Percentiles rank a stretch among this genome's conserved stretches.
phyloP scores from a whole-genome alignment of 164 flowering plant species.

The Vitis vinifera region DNA sequence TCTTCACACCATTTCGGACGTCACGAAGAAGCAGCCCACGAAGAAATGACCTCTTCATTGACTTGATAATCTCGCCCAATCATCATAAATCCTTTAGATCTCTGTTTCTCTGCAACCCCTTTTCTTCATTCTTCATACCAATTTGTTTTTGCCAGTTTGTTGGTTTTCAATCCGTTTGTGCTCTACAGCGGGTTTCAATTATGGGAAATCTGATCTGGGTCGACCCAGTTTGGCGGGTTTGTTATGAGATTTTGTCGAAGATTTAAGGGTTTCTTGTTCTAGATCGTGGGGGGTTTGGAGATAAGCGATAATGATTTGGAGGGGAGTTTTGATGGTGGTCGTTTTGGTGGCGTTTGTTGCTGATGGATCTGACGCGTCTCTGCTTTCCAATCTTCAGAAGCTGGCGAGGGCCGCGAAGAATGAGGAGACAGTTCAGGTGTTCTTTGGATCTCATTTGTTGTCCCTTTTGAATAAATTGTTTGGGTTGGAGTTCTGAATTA shows the following conservation, averaged over 20 bases:
- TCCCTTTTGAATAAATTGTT: background rate
- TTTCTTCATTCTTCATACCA: background rate
- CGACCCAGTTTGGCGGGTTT: background rate
- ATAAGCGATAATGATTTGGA: background rate
- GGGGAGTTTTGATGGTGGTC: background rate
- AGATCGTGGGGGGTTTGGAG: background rate
- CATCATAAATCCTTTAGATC: background rate
- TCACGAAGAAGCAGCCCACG: background rate
- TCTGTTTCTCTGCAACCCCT: background rate
- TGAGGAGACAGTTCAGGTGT: conserved; percentile 2
- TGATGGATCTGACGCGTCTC: conserved; percentile 8
- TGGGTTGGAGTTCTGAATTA: background rate
- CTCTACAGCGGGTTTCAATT: no score
- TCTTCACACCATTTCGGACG: background rate
- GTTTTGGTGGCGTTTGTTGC: conserved; percentile 5
- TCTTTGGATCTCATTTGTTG: background rate
- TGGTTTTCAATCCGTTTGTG: no score
- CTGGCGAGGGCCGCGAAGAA: background rate
- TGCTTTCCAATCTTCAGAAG: conserved; percentile 5
- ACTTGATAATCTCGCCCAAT: background rate
- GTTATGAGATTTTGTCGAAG: background rate
- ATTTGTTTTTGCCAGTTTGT: no score
- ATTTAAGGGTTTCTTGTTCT: background rate
- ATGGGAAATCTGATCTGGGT: no score
- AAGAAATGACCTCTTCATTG: background rate